These are phyloP conservation scores for Petrea volubilis DNA, from an alignment of 257 asterid genomes.

Conservation along the genomic window DNA sequence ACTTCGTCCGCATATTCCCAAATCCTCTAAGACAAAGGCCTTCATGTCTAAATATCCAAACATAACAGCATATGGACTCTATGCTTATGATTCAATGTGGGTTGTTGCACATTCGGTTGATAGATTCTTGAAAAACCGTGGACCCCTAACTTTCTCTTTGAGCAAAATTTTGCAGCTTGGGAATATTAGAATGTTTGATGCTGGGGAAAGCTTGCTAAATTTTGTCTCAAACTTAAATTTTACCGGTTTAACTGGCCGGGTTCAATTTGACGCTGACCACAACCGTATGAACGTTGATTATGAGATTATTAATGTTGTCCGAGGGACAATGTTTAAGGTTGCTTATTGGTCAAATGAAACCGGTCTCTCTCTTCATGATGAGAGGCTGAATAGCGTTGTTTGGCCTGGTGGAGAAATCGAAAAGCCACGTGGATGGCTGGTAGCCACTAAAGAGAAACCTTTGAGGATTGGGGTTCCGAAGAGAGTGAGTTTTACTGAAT, in stretches of 20 bases:
- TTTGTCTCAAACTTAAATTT: slow-evolving; percentile 16
- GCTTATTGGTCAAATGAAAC: slow-evolving; percentile 35
- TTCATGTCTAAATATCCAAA: slow-evolving; percentile 12
- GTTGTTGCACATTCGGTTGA: slow-evolving; percentile 29
- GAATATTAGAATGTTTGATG: slow-evolving; percentile 23
- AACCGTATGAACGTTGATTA: neutral
- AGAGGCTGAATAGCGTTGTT: slow-evolving; percentile 18
- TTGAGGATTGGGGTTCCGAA: slow-evolving; percentile 32
- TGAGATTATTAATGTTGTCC: slow-evolving; percentile 31
- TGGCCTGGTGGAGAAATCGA: slow-evolving; percentile 33
- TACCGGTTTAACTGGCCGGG: slow-evolving; percentile 28
- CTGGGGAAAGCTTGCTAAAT: slow-evolving; percentile 25
- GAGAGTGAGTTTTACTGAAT: slow-evolving; percentile 30
- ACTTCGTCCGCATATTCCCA: slow-evolving; percentile 29
- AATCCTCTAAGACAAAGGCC: slow-evolving; percentile 7
- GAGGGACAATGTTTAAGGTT: neutral
- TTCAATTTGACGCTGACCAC: slow-evolving; percentile 20
- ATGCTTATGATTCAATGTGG: slow-evolving; percentile 45
- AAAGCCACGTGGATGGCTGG: slow-evolving; percentile 37
- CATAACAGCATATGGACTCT: slow-evolving; percentile 28
- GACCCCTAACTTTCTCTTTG: slow-evolving; percentile 21
- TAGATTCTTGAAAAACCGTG: slow-evolving; percentile 15
- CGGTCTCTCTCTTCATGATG: slow-evolving; percentile 24
- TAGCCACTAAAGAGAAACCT: slow-evolving; percentile 24
- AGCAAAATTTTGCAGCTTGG: slow-evolving; percentile 13